Percentiles rank a stretch among this genome's conserved stretches.
Evolutionary conservation across 2,329 filamentous ascomycete genomes (phyloP).

Genomic region (Epichloe gansuensis): DNA sequence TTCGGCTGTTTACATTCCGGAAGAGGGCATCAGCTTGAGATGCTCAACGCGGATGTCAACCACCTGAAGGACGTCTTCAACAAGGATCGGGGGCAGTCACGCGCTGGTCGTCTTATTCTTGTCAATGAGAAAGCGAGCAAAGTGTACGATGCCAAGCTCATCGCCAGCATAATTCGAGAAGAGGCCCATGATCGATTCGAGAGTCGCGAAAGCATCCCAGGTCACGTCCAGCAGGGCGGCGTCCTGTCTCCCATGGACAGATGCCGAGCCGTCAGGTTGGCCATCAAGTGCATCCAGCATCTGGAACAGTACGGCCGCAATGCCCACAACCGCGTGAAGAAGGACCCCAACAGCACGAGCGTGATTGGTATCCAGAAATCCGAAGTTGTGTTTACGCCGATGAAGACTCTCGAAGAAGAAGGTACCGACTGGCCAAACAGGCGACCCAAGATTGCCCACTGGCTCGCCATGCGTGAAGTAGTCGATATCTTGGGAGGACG

Average conservation of each 20-base stretch:
- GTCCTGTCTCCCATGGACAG: slow-evolving; percentile 94
- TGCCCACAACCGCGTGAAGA: slow-evolving; percentile 53
- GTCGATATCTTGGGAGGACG: slow-evolving; percentile 78
- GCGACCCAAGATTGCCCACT: slow-evolving; percentile 73
- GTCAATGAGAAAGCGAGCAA: slow-evolving; percentile 88
- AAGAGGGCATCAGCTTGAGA: slow-evolving; percentile 89
- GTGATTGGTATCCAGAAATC: slow-evolving; percentile 93
- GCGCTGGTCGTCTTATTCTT: slow-evolving; percentile 89
- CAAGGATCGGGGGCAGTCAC: slow-evolving; percentile 74
- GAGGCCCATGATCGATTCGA: slow-evolving; percentile 90
- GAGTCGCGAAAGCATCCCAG: slow-evolving; percentile 79
- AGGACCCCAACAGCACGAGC: slow-evolving; percentile 59
- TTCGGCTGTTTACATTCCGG: slow-evolving; percentile 87
- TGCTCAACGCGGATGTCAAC: slow-evolving; percentile 81
- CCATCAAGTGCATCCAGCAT: slow-evolving; percentile 89
- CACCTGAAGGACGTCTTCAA: slow-evolving; percentile 78
- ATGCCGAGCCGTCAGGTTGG: slow-evolving; percentile 78
- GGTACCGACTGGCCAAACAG: slow-evolving; percentile 92
- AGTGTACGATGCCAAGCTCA: slow-evolving; percentile 84
- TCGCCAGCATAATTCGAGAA: slow-evolving; percentile 90
- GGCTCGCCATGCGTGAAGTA: slow-evolving; percentile 66
- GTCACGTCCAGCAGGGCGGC: slow-evolving; percentile 89
- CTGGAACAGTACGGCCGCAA: slow-evolving; percentile 65
- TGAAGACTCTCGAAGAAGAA: slow-evolving; percentile 67
- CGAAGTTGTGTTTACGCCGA: slow-evolving; percentile 73